Percentiles rank a stretch among this genome's conserved stretches.
Conservation (phyloP, 176 grass and related monocot genomes). For the Tuctoria greenei region DNA sequence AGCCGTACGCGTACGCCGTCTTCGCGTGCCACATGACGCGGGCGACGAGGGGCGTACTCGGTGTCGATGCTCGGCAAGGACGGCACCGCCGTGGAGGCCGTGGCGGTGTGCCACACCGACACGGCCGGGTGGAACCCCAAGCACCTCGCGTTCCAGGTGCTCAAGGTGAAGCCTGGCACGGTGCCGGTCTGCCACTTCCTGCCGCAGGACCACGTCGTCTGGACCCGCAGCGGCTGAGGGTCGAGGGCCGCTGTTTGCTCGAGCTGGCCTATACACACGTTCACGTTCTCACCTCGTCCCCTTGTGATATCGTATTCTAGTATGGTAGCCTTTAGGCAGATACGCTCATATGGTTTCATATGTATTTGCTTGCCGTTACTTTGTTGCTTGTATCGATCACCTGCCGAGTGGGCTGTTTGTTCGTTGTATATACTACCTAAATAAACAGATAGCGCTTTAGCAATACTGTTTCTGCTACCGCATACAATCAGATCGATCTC, state of each 20-base stretch:
- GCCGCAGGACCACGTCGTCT: conserved; percentile 77
- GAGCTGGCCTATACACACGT: neutral
- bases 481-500: neutral
- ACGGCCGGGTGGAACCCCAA: conserved; percentile 76
- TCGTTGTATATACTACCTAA: conserved; percentile 38
- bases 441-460: conserved; percentile 33
- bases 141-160: conserved; percentile 77
- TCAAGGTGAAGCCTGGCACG: conserved; percentile 73
- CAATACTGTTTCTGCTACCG: neutral
- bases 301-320: conserved; percentile 2
- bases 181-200: conserved; percentile 84
- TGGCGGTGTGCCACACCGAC: conserved; percentile 76
- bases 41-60: conserved; percentile 60
- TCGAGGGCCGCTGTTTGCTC: neutral
- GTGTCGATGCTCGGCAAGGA: conserved; percentile 68
- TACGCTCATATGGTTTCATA: conserved; percentile 13
- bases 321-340: neutral
- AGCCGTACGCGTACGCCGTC: conserved; percentile 75
- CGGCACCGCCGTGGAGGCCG: conserved; percentile 60
- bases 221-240: conserved; percentile 50
- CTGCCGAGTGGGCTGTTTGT: conserved; percentile 17
- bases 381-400: conserved; percentile 7
- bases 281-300: neutral
- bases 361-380: conserved; percentile 13
- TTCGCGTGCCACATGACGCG: conserved; percentile 74